phyloP scores from a whole-genome alignment of 768 basidiomycete species.

The Mycena capillaripes region DNA sequence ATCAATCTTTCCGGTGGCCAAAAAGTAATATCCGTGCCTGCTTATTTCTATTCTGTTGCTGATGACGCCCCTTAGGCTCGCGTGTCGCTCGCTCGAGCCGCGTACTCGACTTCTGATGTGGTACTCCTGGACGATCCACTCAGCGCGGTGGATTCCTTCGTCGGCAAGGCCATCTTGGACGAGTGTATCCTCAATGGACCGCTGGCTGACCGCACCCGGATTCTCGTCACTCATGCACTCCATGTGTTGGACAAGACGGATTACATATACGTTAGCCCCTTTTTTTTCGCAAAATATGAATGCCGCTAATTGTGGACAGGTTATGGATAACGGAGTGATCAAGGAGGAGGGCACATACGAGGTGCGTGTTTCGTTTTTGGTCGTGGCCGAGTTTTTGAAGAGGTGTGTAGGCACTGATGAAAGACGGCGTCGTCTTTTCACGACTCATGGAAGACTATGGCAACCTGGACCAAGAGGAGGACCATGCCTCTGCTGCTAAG shows the following conservation, averaged over 20 bases:
- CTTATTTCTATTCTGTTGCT: not conserved
- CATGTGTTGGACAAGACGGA: slow-evolving; percentile 72
- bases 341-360: slow-evolving; percentile 74
- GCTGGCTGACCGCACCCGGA: slow-evolving; percentile 65
- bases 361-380: slow-evolving; percentile 44
- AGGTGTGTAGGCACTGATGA: slow-evolving; percentile 57
- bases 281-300: not conserved
- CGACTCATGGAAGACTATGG: slow-evolving; percentile 71
- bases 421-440: slow-evolving; percentile 58
- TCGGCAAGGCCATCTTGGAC: slow-evolving; percentile 75
- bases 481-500: slow-evolving; percentile 44
- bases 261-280: slow-evolving; percentile 64
- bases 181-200: slow-evolving; percentile 71
- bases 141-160: slow-evolving; percentile 84
- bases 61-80: slow-evolving; percentile 60
- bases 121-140: slow-evolving; percentile 88
- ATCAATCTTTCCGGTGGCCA: slow-evolving; percentile 73
- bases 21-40: not conserved
- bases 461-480: slow-evolving; percentile 51
- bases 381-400: slow-evolving; percentile 9
- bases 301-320: slow-evolving; percentile 22
- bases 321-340: slow-evolving; percentile 71
- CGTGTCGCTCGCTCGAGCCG: slow-evolving; percentile 82
- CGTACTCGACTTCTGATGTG: slow-evolving; percentile 80
- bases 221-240: slow-evolving; percentile 74